phyloP scores from a whole-genome alignment of 305 asterid species.

The Fraxinus greggii region DNA sequence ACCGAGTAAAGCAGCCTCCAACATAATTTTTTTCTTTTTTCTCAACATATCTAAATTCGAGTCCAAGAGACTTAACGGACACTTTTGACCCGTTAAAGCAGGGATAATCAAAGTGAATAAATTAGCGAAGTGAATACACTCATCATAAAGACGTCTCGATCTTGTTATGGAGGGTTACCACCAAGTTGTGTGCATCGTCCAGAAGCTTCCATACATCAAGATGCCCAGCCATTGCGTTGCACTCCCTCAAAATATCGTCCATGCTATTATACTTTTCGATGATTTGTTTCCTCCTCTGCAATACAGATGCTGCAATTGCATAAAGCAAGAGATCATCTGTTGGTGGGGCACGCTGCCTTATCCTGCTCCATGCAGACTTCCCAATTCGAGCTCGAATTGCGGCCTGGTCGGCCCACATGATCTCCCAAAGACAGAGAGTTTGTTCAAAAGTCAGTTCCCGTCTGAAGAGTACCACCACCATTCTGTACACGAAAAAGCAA shows the following conservation, averaged over 20 bases:
- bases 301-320: conserved; percentile 79
- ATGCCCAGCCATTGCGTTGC: conserved; percentile 78
- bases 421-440: conserved; percentile 84
- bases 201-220: conserved; percentile 85
- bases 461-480: conserved; percentile 85
- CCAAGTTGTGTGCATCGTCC: conserved; percentile 78
- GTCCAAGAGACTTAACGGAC: neutral
- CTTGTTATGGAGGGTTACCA: conserved; percentile 74
- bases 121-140: conserved; percentile 12
- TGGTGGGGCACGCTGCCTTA: conserved; percentile 75
- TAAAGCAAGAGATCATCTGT: conserved; percentile 76
- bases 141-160: conserved; percentile 42
- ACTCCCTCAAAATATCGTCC: conserved; percentile 84
- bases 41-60: neutral
- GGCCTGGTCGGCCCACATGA: conserved; percentile 95
- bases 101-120: conserved; percentile 23
- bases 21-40: neutral
- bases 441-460: conserved; percentile 76
- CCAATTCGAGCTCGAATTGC: conserved; percentile 81
- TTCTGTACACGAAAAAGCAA: conserved; percentile 82
- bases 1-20: neutral
- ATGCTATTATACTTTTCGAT: conserved; percentile 70
- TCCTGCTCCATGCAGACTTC: conserved; percentile 76
- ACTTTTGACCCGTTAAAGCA: neutral
- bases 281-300: conserved; percentile 80